Conservation (phyloP, 208 protist species). For the Blastocrithidia nonstop region DNA sequence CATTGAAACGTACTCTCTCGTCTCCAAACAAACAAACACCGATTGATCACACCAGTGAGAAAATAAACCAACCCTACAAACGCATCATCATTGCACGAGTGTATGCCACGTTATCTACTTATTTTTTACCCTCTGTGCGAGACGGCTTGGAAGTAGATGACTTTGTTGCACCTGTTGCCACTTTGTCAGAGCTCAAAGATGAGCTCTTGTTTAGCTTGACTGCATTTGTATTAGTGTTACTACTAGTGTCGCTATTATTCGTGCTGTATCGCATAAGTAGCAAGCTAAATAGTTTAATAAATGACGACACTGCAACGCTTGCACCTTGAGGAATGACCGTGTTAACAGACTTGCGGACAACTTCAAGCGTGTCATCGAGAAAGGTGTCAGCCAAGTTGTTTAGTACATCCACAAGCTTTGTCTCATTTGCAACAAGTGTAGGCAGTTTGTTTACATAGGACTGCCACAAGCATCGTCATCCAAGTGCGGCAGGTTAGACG, state of each 20-base stretch:
- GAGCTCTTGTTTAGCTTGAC: too few species aligned
- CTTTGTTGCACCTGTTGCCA: too few species aligned
- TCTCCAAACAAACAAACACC: conserved; percentile 79
- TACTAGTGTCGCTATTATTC: too few species aligned
- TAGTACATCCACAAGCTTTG: conserved; percentile 16
- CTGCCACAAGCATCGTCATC: conserved; percentile 84
- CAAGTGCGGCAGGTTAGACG: conserved; percentile 88
- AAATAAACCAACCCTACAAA: too few species aligned
- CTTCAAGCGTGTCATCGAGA: conserved; percentile 65
- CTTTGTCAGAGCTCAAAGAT: too few species aligned
- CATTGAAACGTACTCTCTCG: conserved; percentile 68
- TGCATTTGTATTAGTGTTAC: conserved; percentile 9
- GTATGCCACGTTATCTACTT: too few species aligned
- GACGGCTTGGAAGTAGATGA: too few species aligned
- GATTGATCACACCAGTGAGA: conserved; percentile 86
- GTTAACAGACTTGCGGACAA: conserved; percentile 60
- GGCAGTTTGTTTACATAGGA: conserved; percentile 72
- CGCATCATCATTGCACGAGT: too few species aligned
- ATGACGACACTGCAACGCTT: conserved; percentile 57
- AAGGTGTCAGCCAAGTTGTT: conserved; percentile 38
- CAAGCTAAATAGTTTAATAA: conserved; percentile 68
- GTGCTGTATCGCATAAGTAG: conserved; percentile 34
- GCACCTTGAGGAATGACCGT: conserved; percentile 62
- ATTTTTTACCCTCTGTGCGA: too few species aligned
- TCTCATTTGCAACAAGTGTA: conserved; percentile 27